Evolutionary conservation across 78 protist genomes (phyloP).

Genomic region (Monocercomonoides exilis): DNA sequence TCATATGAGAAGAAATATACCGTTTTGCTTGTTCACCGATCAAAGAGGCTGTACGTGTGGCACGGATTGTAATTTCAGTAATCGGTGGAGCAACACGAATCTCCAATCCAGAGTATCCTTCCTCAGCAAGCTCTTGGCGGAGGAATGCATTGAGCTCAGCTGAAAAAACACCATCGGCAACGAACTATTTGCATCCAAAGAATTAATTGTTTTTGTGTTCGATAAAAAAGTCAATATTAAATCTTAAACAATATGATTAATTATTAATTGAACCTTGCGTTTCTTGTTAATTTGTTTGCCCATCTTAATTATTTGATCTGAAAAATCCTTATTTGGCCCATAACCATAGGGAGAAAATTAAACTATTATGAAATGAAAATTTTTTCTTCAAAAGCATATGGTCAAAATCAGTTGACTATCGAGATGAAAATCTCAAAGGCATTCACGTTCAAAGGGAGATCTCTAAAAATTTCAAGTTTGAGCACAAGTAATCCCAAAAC

Average conservation of each 20-base stretch:
- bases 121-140: constrained; percentile 88
- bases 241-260: neutral
- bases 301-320: too few relatives aligned
- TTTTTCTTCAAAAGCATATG: too few relatives aligned
- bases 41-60: constrained; percentile 87
- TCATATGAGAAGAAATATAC: neutral
- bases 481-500: too few relatives aligned
- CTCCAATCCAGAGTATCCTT: constrained; percentile 93
- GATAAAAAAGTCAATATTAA: too few relatives aligned
- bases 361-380: too few relatives aligned
- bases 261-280: neutral
- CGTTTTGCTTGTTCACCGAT: constrained; percentile 81
- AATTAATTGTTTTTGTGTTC: neutral
- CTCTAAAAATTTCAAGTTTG: too few relatives aligned
- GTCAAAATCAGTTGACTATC: too few relatives aligned
- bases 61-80: constrained; percentile 97
- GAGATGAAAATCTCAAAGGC: too few relatives aligned
- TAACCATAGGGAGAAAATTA: too few relatives aligned
- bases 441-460: too few relatives aligned
- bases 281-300: constrained; percentile 1
- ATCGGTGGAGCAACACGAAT: constrained; percentile 82
- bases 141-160: constrained; percentile 98
- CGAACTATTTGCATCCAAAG: constrained; percentile 62
- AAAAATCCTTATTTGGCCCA: too few relatives aligned
- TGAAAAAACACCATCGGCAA: constrained; percentile 95